Conservation (phyloP, 768 basidiomycete species). For the Leccinum olivaceopallidum region DNA sequence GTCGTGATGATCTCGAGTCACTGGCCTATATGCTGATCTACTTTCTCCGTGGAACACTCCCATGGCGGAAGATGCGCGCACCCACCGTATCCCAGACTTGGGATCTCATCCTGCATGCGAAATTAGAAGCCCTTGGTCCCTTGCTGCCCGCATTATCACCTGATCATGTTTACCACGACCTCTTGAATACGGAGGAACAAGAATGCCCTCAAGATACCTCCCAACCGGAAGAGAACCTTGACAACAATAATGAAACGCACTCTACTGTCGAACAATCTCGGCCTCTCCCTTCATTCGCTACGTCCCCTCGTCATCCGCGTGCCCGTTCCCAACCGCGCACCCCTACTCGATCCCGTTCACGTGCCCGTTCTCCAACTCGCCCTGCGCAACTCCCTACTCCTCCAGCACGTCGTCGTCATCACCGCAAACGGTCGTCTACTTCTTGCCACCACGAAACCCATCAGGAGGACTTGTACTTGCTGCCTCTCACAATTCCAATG, state of each 20-base stretch:
- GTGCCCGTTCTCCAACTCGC: slow-evolving; percentile 7
- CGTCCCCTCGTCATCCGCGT: slow-evolving; percentile 15
- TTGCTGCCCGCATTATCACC: slow-evolving; percentile 19
- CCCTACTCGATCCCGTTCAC: slow-evolving; percentile 15
- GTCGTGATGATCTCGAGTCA: slow-evolving; percentile 78
- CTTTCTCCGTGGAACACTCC: slow-evolving; percentile 74
- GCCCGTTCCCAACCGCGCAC: slow-evolving; percentile 22
- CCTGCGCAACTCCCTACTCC: slow-evolving; percentile 14
- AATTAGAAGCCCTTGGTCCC: slow-evolving; percentile 53
- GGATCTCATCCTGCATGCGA: slow-evolving; percentile 75
- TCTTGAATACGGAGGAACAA: slow-evolving; percentile 6
- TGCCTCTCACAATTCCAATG: slow-evolving; percentile 44
- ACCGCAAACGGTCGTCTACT: slow-evolving; percentile 21
- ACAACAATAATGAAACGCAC: slow-evolving; percentile 10
- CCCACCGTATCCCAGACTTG: slow-evolving; percentile 68
- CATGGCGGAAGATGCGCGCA: slow-evolving; percentile 75
- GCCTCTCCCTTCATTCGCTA: slow-evolving; percentile 8
- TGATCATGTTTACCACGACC: slow-evolving; percentile 13
- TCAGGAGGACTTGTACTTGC: slow-evolving; percentile 9
- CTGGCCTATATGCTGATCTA: slow-evolving; percentile 84
- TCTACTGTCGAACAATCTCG: slow-evolving; percentile 21
- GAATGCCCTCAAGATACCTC: slow-evolving; percentile 2
- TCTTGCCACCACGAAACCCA: slow-evolving; percentile 19
- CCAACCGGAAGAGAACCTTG: slow-evolving; percentile 9
- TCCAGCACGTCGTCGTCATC: slow-evolving; percentile 17